phyloP scores from a whole-genome alignment of 2,329 filamentous ascomycete species.

The Rhinocladiella mackenziei region DNA sequence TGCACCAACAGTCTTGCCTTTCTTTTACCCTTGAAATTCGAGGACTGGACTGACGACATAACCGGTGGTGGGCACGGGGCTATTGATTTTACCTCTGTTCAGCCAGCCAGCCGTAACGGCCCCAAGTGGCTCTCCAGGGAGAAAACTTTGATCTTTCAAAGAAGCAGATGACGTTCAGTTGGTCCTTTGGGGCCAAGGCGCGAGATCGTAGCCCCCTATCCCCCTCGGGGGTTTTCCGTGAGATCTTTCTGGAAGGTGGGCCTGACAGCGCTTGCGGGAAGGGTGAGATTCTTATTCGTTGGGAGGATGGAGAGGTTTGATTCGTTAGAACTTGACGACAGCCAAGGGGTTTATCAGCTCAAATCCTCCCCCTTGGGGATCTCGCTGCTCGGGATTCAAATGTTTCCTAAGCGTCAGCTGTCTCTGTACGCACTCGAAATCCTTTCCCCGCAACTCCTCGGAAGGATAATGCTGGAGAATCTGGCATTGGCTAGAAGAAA shows the following conservation, averaged over 20 bases:
- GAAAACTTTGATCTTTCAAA: background rate
- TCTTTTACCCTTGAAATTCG: no score
- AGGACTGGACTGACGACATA: no score
- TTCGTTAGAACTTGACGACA: slow-evolving; percentile 6
- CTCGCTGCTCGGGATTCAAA: no score
- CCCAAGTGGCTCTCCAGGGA: background rate
- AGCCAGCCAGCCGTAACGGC: slow-evolving; percentile 6
- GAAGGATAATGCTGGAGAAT: no score
- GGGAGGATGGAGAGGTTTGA: background rate
- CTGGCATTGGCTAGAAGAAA: no score
- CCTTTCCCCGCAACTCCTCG: no score
- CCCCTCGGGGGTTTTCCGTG: background rate
- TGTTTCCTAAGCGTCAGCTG: no score
- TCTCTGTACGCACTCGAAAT: no score
- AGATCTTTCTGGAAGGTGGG: slow-evolving; percentile 3
- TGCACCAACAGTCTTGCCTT: slow-evolving; percentile 5
- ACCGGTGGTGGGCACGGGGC: no score
- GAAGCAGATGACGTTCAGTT: background rate
- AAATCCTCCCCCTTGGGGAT: background rate
- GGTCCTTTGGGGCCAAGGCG: background rate
- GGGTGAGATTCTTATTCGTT: slow-evolving; percentile 4
- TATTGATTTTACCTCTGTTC: no score
- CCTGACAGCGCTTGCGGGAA: background rate
- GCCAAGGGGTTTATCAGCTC: background rate
- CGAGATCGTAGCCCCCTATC: slow-evolving; percentile 7